Evolutionary conservation across 176 grass and related monocot genomes (phyloP).

Genomic region (Triticum urartu): DNA sequence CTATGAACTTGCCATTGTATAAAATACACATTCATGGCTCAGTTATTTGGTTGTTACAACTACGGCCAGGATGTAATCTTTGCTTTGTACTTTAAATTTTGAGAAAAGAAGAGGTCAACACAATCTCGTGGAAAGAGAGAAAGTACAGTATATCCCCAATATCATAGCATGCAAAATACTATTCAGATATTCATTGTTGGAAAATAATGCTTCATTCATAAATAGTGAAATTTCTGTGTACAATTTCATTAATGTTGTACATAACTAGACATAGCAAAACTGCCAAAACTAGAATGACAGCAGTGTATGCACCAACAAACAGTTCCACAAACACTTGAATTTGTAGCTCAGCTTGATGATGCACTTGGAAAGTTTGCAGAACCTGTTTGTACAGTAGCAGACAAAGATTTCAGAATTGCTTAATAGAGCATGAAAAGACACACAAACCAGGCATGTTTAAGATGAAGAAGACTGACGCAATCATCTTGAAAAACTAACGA

Average conservation of each 20-base stretch:
- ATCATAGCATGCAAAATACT: slow-evolving; percentile 8
- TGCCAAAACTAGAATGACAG: slow-evolving; percentile 13
- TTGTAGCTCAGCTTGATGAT: background rate
- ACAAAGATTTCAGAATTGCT: slow-evolving; percentile 11
- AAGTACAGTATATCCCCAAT: slow-evolving; percentile 9
- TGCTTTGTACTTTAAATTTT: background rate
- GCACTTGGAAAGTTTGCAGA: slow-evolving; percentile 23
- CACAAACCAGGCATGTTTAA: slow-evolving; percentile 5
- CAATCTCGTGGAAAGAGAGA: background rate
- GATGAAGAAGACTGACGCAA: slow-evolving; percentile 35
- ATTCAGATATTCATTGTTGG: slow-evolving; percentile 1
- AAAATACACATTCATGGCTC: background rate
- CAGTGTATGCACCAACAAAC: slow-evolving; percentile 12
- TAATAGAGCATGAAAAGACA: slow-evolving; percentile 3
- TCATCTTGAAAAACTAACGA: slow-evolving; percentile 48
- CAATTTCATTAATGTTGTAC: slow-evolving; percentile 19
- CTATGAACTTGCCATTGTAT: background rate
- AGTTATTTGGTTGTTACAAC: background rate
- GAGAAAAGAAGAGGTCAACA: background rate
- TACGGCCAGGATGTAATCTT: background rate
- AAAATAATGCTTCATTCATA: slow-evolving; percentile 27
- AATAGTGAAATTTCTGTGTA: background rate
- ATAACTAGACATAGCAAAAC: slow-evolving; percentile 31
- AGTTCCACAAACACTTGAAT: slow-evolving; percentile 27
- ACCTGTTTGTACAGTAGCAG: slow-evolving; percentile 23